Conservation (phyloP, 225 moss, liverwort and hornwort species). For the Sphagnum contortum region DNA sequence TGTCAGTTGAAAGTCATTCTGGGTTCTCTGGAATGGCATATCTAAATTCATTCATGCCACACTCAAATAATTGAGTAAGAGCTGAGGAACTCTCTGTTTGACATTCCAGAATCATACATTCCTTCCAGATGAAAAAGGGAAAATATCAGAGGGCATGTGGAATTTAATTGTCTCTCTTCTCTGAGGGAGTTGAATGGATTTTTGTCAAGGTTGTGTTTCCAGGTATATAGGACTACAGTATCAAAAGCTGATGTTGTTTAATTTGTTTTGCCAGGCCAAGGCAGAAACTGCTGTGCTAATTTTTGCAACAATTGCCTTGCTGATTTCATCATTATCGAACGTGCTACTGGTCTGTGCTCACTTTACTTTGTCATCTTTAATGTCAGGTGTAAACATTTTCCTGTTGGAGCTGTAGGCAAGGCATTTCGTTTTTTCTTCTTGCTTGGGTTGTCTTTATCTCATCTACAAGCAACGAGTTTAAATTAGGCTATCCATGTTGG, state of each 20-base stretch:
- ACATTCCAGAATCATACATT: neutral
- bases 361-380: neutral
- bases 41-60: too few relatives aligned
- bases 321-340: constrained; percentile 76
- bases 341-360: constrained; percentile 54
- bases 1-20: too few relatives aligned
- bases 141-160: neutral
- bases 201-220: neutral
- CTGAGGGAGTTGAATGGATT: neutral
- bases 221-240: neutral
- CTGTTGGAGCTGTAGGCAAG: too few relatives aligned
- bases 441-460: neutral
- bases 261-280: constrained; percentile 37
- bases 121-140: neutral
- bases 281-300: constrained; percentile 50
- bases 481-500: neutral
- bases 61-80: too few relatives aligned
- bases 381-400: too few relatives aligned
- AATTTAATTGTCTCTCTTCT: neutral
- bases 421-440: neutral
- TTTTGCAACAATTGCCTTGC: constrained; percentile 68
- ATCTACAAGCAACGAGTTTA: too few relatives aligned
- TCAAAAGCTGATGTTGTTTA: neutral
- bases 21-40: too few relatives aligned
- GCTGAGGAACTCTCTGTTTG: too few relatives aligned